phyloP scores from a whole-genome alignment of 441 rosid genomes.

The Bocquillonia castaneifolia region DNA sequence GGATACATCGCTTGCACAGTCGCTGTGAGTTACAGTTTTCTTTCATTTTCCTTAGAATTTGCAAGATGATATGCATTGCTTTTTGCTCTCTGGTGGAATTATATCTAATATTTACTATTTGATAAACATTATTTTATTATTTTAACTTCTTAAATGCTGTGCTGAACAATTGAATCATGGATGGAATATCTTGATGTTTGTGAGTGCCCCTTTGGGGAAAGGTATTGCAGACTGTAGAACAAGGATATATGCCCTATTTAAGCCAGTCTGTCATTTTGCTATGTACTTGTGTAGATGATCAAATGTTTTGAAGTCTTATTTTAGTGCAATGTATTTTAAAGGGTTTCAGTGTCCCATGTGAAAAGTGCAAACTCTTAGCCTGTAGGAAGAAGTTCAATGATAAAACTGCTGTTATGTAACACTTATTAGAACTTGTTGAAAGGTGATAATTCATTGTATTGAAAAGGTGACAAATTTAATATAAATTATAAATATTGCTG shows the following conservation, averaged over 20 bases:
- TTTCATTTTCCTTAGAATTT: neutral
- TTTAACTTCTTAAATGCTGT: neutral
- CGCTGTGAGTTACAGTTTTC: slow-evolving; percentile 59
- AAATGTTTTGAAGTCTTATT: neutral
- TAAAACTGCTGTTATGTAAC: neutral
- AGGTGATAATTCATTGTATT: too few species aligned
- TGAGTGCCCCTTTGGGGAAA: neutral
- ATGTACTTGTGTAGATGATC: neutral
- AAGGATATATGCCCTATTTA: neutral
- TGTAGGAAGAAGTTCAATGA: neutral
- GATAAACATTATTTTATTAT: neutral
- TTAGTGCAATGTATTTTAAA: neutral
- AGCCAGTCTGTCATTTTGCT: neutral
- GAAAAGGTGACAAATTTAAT: too few species aligned
- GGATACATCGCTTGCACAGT: slow-evolving; percentile 77
- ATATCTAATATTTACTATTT: neutral
- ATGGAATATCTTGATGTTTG: neutral
- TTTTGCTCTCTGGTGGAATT: slow-evolving; percentile 1
- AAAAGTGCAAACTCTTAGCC: neutral
- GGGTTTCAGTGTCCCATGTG: neutral
- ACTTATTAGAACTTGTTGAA: too few species aligned
- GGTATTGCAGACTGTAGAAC: neutral
- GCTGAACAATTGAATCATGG: neutral
- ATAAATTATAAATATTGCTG: too few species aligned
- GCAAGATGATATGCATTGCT: neutral